Conservation (phyloP, 768 basidiomycete species). For the Sarcodon aspratus region DNA sequence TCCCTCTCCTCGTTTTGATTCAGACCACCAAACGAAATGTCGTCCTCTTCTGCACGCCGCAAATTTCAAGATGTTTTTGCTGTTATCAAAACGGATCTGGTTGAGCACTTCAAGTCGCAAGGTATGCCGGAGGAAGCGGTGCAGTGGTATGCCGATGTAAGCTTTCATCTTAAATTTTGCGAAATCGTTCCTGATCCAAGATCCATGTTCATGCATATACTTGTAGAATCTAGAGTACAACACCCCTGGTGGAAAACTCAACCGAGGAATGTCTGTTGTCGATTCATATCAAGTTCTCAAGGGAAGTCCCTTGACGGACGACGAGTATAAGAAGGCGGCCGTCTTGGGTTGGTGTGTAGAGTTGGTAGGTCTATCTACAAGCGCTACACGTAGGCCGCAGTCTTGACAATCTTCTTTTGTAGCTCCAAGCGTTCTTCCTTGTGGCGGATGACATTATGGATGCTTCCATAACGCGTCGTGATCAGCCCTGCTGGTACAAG, state of each 20-base stretch:
- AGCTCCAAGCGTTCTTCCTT: slow-evolving; percentile 98
- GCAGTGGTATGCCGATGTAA: slow-evolving; percentile 75
- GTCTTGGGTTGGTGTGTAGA: slow-evolving; percentile 95
- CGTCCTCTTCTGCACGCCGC: slow-evolving; percentile 22
- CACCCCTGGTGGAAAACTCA: slow-evolving; percentile 93
- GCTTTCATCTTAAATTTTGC: slow-evolving; percentile 13
- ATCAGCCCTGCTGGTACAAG: slow-evolving; percentile 93
- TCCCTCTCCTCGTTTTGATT: too few relatives aligned
- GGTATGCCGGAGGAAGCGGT: slow-evolving; percentile 78
- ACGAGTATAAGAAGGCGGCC: slow-evolving; percentile 84
- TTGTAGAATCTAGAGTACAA: slow-evolving; percentile 80
- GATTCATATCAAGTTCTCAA: slow-evolving; percentile 87
- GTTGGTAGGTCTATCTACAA: slow-evolving; percentile 48
- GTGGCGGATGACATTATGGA: slow-evolving; percentile 99
- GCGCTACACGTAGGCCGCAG: not conserved
- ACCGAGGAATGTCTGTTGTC: slow-evolving; percentile 92
- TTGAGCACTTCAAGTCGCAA: slow-evolving; percentile 52
- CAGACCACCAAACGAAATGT: too few relatives aligned
- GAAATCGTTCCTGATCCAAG: not conserved
- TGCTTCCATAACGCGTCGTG: slow-evolving; percentile 80
- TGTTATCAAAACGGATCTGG: slow-evolving; percentile 64
- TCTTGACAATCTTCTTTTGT: not conserved
- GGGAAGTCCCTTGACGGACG: slow-evolving; percentile 55
- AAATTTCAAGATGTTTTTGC: slow-evolving; percentile 69
- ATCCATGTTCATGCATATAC: not conserved